These are phyloP conservation scores for Lichtheimia hyalospora DNA, from an alignment of 371 early-diverging fungal species.

Conservation along the genomic window DNA sequence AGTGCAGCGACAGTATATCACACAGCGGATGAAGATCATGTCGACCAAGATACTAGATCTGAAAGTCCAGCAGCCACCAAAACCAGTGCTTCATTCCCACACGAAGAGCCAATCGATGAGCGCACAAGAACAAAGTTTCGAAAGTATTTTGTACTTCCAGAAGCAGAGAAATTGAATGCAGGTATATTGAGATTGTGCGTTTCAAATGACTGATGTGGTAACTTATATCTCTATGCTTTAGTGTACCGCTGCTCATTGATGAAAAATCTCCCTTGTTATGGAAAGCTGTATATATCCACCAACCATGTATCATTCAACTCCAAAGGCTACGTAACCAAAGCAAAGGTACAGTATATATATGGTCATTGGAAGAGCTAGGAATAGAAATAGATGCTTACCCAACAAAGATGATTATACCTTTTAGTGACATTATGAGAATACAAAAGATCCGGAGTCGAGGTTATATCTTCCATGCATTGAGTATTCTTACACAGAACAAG, in stretches of 20 bases:
- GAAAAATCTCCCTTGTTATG: slow-evolving; percentile 58
- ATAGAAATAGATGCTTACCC: too few species aligned
- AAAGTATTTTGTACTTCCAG: slow-evolving; percentile 63
- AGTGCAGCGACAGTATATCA: slow-evolving; percentile 28
- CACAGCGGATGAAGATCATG: slow-evolving; percentile 20
- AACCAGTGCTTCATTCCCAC: background rate
- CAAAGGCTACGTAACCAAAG: slow-evolving; percentile 56
- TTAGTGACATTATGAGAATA: slow-evolving; percentile 38
- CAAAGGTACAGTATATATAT: slow-evolving; percentile 36
- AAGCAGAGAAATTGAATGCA: slow-evolving; percentile 53
- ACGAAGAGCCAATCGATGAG: slow-evolving; percentile 35
- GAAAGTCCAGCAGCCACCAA: slow-evolving; percentile 11
- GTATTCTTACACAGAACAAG: slow-evolving; percentile 29
- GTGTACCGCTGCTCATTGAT: slow-evolving; percentile 49
- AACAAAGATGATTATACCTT: slow-evolving; percentile 44
- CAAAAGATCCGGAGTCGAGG: slow-evolving; percentile 42
- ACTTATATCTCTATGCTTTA: slow-evolving; percentile 1
- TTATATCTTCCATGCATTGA: slow-evolving; percentile 33
- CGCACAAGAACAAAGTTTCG: slow-evolving; percentile 47
- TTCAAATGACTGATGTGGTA: background rate
- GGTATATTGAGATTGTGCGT: slow-evolving; percentile 24
- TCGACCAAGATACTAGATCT: slow-evolving; percentile 13
- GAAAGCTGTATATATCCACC: slow-evolving; percentile 67
- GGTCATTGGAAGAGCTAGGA: too few species aligned
- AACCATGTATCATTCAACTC: slow-evolving; percentile 70